Base-by-base conservation (phyloP, 2,329 filamentous ascomycete genomes). In the Arthrobotrys megalospora region DNA sequence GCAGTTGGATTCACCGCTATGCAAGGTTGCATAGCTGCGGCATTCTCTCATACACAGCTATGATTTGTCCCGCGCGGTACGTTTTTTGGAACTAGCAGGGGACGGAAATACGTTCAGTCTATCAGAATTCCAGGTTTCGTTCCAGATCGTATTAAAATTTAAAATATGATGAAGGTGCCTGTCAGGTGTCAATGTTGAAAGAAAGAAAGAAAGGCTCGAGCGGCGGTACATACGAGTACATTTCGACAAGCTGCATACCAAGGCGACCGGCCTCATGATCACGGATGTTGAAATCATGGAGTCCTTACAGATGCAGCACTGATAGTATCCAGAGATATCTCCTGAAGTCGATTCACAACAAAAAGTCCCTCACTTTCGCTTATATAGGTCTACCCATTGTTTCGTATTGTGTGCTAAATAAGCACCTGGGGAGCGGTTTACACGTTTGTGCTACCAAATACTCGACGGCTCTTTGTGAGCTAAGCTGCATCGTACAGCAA, bases 1-100 rank as follows among this genome's bases (percentile, higher is more conserved):
- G 70, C 70, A 68, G 70, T 75, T 75, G 70, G 70, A 75, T 62
- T 67, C 70, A 45, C 70, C 52, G 34, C 63, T 60, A 67, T 75
- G 63, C 63, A 75, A 52, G 48, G 62, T 75, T 67, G 34, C 52
- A 47, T 48, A 47, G 48, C 19, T 28, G 14, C 8, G 38, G 21
- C 38, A 55, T 60, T 55, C 12, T 34, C 8, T n/a, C 16, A 21
- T 1, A 19, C 10, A 16, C 43, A 66, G 16, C 63, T 52, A 38
- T 52, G 10, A 34, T 36, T 34, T 21, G 10, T 43, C 58, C 34
- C 50, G 45, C 32, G 52, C 43, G 36, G 36, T 34, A 43, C 21
- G 10, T 45, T 16, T 48, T 64, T 64, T 24, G 14, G 41, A 48
- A 36, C 16, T 21, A 58, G 32, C 32, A 19, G 32, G 12, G 28